Evolutionary conservation across 441 rosid species (phyloP), one percentile per base, ranked within the genome.

Genomic region (Euphorbia schlechtendalii): DNA sequence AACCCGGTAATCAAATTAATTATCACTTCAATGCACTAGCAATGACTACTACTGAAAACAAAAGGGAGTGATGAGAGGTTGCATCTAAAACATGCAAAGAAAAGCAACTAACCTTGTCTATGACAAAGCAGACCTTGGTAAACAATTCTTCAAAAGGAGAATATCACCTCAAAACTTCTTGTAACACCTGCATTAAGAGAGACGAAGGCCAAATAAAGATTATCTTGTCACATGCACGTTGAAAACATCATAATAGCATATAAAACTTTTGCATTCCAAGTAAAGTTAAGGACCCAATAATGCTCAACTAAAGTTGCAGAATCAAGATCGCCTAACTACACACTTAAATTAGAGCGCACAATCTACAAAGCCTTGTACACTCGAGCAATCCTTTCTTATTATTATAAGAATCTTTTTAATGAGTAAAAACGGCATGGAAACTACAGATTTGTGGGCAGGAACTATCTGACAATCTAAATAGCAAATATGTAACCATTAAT

Each of bases 81-180:
- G 14, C 48, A 68, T 63, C 21, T 32, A 22, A 43, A 56, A 66
- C 14, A 25, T 61, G 69, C 51, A 60, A 55, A n/a, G 24, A 56
- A 46, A 61, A 58, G 57, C 54, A 59, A 71, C 87, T 68, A 68
- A 93, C 97, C 98, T 93, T 90, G 82, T 89, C 97, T 70, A 93
- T 88, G 67, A 85, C 82, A 58, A 92, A 61, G 73, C 96, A 88
- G 66, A 88, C 94, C 75, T 78, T 83, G 67, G 87, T 88, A 83
- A 90, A 93, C 73, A 78, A 71, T 69, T 66, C 69, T 58, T 88
- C 97, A 1, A 92, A 87, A 59, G 90, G 74, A 3, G 86, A 83
- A 76, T 87, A 82, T 56, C 82, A 75, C 45, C 70, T 80, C 68
- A 89, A 71, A 40, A 89, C 74, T 79, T 93, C 95, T 74, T 90